phyloP scores from a whole-genome alignment of 306 rosid species.

The Cicer chorassanicum region DNA sequence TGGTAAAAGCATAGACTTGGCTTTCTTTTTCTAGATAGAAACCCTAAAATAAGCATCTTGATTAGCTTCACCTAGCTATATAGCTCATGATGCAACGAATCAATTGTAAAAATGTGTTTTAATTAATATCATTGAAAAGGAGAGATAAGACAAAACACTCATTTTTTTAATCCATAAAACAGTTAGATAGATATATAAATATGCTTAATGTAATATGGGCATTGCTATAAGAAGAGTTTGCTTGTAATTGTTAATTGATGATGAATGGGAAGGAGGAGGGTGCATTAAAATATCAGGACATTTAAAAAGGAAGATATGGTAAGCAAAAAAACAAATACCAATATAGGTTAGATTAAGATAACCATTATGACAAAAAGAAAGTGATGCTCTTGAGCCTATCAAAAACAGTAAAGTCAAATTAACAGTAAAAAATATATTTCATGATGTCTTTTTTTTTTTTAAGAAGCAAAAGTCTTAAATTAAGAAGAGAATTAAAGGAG shows the following conservation, averaged over 20 bases:
- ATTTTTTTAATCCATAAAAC: neutral
- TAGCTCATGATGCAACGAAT: slow-evolving; percentile 35
- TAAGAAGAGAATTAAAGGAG: no score
- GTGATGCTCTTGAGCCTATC: slow-evolving; percentile 34
- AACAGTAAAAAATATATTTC: slow-evolving; percentile 12
- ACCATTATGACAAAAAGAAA: slow-evolving; percentile 35
- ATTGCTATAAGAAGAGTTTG: slow-evolving; percentile 24
- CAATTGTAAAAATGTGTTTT: neutral
- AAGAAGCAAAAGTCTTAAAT: no score
- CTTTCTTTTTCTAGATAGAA: slow-evolving; percentile 42
- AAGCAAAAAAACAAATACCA: slow-evolving; percentile 20
- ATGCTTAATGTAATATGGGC: slow-evolving; percentile 24
- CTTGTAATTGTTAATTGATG: slow-evolving; percentile 31
- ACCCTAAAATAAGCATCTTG: slow-evolving; percentile 31
- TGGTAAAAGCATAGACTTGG: slow-evolving; percentile 28
- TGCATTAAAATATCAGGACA: slow-evolving; percentile 39
- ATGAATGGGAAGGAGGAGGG: slow-evolving; percentile 26
- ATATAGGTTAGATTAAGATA: slow-evolving; percentile 38
- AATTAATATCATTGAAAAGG: neutral
- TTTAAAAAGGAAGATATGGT: slow-evolving; percentile 23
- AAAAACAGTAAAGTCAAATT: slow-evolving; percentile 46
- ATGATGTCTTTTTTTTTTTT: neutral
- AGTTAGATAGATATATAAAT: neutral
- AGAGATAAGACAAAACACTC: slow-evolving; percentile 1
- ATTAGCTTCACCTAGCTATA: slow-evolving; percentile 48